These are phyloP conservation scores for Fusarium domesticum DNA, from an alignment of 2,329 filamentous ascomycete genomes.

Conservation along the genomic window DNA sequence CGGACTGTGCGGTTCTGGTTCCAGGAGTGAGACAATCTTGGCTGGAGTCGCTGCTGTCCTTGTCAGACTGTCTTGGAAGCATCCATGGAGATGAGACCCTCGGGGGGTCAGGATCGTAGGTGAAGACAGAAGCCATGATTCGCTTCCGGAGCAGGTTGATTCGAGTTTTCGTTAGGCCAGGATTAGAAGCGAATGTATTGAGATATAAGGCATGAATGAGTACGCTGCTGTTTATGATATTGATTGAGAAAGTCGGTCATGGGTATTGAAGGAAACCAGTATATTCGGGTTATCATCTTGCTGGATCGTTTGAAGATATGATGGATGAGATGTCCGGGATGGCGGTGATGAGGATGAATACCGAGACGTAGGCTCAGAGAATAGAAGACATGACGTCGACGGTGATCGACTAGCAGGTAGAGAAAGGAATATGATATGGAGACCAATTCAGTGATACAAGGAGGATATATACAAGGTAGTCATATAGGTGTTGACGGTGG, in stretches of 20 bases:
- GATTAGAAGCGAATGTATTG: slow-evolving; percentile 2
- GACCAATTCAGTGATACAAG: background rate
- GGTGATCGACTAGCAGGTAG: background rate
- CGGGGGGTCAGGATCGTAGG: slow-evolving; percentile 84
- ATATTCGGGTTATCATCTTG: slow-evolving; percentile 28
- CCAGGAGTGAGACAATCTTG: slow-evolving; percentile 16
- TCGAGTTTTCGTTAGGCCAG: background rate
- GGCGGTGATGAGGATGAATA: slow-evolving; percentile 13
- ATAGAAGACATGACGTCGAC: slow-evolving; percentile 23
- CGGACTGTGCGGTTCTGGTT: slow-evolving; percentile 29
- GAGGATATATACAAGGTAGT: background rate
- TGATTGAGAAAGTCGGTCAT: slow-evolving; percentile 9
- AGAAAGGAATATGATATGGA: background rate
- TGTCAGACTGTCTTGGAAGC: slow-evolving; percentile 48
- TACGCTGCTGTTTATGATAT: slow-evolving; percentile 8
- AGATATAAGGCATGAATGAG: slow-evolving; percentile 18
- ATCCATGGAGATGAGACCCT: slow-evolving; percentile 90
- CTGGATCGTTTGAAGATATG: slow-evolving; percentile 9
- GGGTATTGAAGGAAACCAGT: slow-evolving; percentile 13
- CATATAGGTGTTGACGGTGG: background rate
- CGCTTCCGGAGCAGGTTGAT: background rate
- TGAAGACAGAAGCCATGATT: slow-evolving; percentile 90
- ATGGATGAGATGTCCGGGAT: slow-evolving; percentile 6
- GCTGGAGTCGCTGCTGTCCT: slow-evolving; percentile 33
- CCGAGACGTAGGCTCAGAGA: slow-evolving; percentile 20